A percentile compares a stretch with the other conserved stretches of the same genome.
Evolutionary conservation across 768 basidiomycete species (phyloP).

Genomic region (Steccherinum ochraceum): DNA sequence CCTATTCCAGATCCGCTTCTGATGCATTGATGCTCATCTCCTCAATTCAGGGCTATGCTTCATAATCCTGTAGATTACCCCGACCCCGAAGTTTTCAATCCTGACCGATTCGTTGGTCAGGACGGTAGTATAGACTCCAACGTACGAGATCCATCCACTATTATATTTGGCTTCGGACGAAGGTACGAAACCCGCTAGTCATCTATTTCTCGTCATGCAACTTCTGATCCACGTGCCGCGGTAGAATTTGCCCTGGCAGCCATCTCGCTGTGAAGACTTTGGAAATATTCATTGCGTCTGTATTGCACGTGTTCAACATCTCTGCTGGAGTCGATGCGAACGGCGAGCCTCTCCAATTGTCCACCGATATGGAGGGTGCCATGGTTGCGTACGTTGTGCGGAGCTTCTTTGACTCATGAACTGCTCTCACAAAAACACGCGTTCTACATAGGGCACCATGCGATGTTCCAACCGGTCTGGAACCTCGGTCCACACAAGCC

Average conservation of each 20-base stretch:
- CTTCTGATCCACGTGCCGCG: too few relatives aligned
- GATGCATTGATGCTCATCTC: not conserved
- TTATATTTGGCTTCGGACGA: constrained; percentile 29
- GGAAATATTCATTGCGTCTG: constrained; percentile 6
- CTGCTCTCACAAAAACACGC: too few relatives aligned
- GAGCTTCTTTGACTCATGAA: too few relatives aligned
- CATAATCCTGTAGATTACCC: constrained; percentile 15
- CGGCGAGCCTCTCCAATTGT: constrained; percentile 1
- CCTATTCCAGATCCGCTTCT: too few relatives aligned
- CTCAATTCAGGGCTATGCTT: constrained; percentile 15
- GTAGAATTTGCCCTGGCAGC: constrained; percentile 4
- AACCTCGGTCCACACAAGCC: too few relatives aligned
- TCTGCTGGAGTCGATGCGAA: constrained; percentile 1
- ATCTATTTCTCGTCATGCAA: not conserved
- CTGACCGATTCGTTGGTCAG: constrained; percentile 18
- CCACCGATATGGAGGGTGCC: constrained; percentile 2
- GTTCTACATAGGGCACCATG: too few relatives aligned
- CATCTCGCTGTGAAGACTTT: constrained; percentile 1
- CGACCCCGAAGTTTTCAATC: constrained; percentile 15
- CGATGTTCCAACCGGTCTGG: too few relatives aligned
- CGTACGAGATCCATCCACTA: not conserved
- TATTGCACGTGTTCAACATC: constrained; percentile 8
- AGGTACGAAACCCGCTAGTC: constrained; percentile 2
- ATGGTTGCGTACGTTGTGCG: too few relatives aligned
- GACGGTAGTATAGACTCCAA: not conserved